Evolutionary conservation across 2,329 filamentous ascomycete genomes (phyloP), one percentile per base, ranked within the genome.

Genomic region (Trichocomaceae sp.): DNA sequence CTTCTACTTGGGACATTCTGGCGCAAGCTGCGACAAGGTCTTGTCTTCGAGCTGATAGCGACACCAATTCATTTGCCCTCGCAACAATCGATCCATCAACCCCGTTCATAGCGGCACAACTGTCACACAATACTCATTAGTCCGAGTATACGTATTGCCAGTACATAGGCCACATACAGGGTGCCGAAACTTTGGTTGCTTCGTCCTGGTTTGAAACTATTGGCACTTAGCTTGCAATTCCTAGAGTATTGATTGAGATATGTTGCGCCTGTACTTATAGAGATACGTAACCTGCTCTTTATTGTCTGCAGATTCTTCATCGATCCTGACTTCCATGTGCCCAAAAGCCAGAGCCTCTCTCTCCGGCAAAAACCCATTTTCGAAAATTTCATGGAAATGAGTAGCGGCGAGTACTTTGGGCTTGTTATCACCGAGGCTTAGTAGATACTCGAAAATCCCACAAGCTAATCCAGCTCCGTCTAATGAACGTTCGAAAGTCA

Each of bases 101-200:
- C 1, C 91, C 91, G 63, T 95, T 96, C 69, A 95, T 81, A 3
- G 84, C 84, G 26, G 93, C 93, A 66, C 93, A 97, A 52, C 78
- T 82, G 57, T 23, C 7, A 35, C 8, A 44, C 52, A 17, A 48
- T 33, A 15, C 54, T 39, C 26, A 48, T 52, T 29, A 57, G 8
- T 8, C 33, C 22, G 7, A 12, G 22, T 58, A 33, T 37, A 61
- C 44, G n/a, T 2, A 1, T 19, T 19, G 47, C 29, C 4, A 20
- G 7, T 8, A 22, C 26, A 41, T 44, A 9, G 19, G 42, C 5
- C 17, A 59, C 69, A 55, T 68, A 81, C 70, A 82, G 80, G 26
- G 85, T 88, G 0, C 93, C 93, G 64, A 95, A 95, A 65, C 90
- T 96, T 13, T 87, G 86, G 7, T 77, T 83, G 62, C 85, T 92